phyloP scores from a whole-genome alignment of 139 green algal species.

The Coelastrella sp. region DNA sequence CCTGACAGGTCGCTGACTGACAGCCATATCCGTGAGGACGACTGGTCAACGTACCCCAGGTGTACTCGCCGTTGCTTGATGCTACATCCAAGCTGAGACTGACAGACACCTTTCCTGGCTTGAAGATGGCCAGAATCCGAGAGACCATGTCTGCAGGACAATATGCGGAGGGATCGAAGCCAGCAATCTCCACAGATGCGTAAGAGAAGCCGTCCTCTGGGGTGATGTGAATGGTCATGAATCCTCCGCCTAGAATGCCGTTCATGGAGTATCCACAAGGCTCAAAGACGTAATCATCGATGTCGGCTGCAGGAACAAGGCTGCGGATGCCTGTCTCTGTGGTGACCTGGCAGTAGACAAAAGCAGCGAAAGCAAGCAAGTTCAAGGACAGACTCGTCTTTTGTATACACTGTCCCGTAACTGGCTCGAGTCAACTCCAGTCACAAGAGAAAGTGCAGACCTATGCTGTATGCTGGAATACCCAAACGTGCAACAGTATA shows the following conservation, averaged over 20 bases:
- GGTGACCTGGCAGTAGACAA: neutral
- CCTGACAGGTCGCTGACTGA: constrained; percentile 53
- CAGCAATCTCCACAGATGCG: constrained; percentile 90
- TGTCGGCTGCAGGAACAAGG: constrained; percentile 80
- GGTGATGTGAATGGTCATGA: constrained; percentile 98
- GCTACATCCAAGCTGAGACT: constrained; percentile 60
- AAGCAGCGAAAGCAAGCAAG: neutral
- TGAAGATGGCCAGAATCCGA: constrained; percentile 66
- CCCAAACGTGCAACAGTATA: no score
- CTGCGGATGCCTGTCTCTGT: constrained; percentile 69
- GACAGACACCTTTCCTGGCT: constrained; percentile 60
- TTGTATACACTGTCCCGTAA: no score
- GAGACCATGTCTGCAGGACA: constrained; percentile 50
- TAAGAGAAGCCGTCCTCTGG: constrained; percentile 95
- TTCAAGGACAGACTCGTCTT: no score
- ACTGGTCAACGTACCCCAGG: constrained; percentile 46
- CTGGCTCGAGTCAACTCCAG: no score
- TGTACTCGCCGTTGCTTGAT: constrained; percentile 34
- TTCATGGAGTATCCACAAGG: constrained; percentile 99
- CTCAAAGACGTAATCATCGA: constrained; percentile 99
- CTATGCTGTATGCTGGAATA: no score
- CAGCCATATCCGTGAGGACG: constrained; percentile 58
- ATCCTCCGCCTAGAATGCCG: constrained; percentile 76
- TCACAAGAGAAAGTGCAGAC: no score
- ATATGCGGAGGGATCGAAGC: constrained; percentile 63